Base-by-base conservation (phyloP, 805 yeast species). In the Blastobotrys parvus region DNA sequence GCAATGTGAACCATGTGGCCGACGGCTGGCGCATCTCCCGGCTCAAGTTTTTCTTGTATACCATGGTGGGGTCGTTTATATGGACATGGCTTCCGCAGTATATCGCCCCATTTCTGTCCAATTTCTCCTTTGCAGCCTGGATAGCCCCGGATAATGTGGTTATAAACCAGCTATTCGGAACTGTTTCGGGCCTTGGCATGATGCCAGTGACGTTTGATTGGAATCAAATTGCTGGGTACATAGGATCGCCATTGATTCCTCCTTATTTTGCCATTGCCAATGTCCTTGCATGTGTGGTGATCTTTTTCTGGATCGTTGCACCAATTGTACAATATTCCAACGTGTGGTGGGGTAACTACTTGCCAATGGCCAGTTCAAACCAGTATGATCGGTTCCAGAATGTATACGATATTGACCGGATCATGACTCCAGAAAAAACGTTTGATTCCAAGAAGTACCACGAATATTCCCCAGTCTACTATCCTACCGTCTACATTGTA, bases 181-280 rank as follows among this genome's bases (percentile, higher is more conserved):
- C 74, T 4, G 48, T 62, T 7, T 62, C 74, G 13, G 89, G 89
- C 11, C 62, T 80, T 45, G 87, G 85, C 18, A 55, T 78, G 56
- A 59, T 78, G 50, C 88, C 88, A 8, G 57, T 79, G 35, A 75
- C 82, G n/a, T 78, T 81, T 53, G 86, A 80, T 60, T 81, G 85
- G 85, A 72, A 73, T 53, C 77, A 76, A 54, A 65, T 79, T 33
- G 71, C 78, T 6, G 66, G 64, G 27, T 72, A 70, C 59, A 62
- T 75, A 48, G 79, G 79, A 16, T 74, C 80, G 17, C 85, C 87
- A 7, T 67, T 81, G 56, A 68, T 78, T 43, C 80, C 84, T 6
- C 86, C 87, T 16, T 64, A 70, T 16, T 65, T 67, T 43, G 70
- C 72, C 3, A 57, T 67, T 31, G 57, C 61, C 19, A 69, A 68